A percentile compares a stretch with the other conserved stretches of the same genome.
phyloP scores from a whole-genome alignment of 164 flowering plant species.

The Saururus chinensis region DNA sequence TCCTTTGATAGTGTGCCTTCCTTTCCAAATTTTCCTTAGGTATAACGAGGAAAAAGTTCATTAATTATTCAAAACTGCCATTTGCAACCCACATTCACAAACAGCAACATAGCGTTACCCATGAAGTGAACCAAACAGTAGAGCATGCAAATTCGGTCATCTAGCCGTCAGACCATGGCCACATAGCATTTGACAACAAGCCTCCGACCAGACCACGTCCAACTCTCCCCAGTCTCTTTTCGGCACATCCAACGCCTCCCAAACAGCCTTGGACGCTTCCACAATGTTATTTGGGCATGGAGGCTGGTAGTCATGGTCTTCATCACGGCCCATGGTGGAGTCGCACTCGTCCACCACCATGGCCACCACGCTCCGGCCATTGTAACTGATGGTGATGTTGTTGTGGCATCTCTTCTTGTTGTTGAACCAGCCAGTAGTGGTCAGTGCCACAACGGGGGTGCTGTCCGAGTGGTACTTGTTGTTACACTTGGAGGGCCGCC shows the following conservation, averaged over 20 bases:
- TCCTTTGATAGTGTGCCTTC: too few relatives aligned
- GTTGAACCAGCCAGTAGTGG: constrained; percentile 20
- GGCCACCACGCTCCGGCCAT: constrained; percentile 21
- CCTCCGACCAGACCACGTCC: constrained; percentile 14
- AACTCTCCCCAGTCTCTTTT: constrained; percentile 11
- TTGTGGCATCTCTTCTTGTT: constrained; percentile 10
- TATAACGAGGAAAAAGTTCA: too few relatives aligned
- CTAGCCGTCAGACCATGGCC: too few relatives aligned
- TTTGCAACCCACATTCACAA: too few relatives aligned
- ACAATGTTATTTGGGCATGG: constrained; percentile 18
- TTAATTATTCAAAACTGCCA: too few relatives aligned
- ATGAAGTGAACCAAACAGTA: too few relatives aligned
- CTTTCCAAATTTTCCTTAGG: too few relatives aligned
- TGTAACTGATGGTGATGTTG: constrained; percentile 15
- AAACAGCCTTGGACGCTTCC: constrained; percentile 16
- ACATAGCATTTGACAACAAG: too few relatives aligned
- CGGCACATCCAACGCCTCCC: constrained; percentile 16
- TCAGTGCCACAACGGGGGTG: constrained; percentile 13
- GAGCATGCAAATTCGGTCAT: too few relatives aligned
- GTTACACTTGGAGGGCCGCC: constrained; percentile 14
- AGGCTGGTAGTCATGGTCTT: constrained; percentile 16
- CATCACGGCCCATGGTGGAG: constrained; percentile 20
- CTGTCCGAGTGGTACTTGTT: constrained; percentile 8
- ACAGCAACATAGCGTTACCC: too few relatives aligned
- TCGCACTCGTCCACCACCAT: constrained; percentile 32